These are phyloP conservation scores for Dothideomycetes sp. DNA, from an alignment of 2,329 filamentous ascomycete species.

Conservation along the genomic window DNA sequence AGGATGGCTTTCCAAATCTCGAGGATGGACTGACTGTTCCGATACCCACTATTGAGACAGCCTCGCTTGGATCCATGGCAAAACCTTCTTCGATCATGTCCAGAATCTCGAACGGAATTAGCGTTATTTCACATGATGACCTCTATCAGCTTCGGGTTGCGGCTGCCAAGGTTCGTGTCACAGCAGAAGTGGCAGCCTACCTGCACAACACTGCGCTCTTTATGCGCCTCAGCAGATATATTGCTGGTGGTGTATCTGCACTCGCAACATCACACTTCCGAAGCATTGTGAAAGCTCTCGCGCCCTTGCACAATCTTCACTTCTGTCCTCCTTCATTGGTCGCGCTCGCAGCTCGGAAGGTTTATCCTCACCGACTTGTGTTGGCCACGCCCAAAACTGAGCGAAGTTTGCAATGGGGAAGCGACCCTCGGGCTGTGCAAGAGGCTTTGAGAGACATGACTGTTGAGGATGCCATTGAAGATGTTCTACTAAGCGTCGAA, in stretches of 20 bases:
- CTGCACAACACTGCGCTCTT: constrained; percentile 81
- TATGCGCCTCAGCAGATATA: constrained; percentile 75
- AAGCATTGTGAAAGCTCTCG: constrained; percentile 48
- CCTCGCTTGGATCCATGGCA: constrained; percentile 1
- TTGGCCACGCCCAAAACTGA: constrained; percentile 62
- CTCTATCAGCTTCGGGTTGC: constrained; percentile 51
- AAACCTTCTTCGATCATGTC: constrained; percentile 24
- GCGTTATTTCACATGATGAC: constrained; percentile 16
- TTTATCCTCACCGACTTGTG: constrained; percentile 74
- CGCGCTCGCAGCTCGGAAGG: constrained; percentile 69
- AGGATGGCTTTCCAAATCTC: constrained; percentile 63
- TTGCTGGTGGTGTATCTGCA: constrained; percentile 67
- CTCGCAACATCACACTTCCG: constrained; percentile 66
- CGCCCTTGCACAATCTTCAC: constrained; percentile 67
- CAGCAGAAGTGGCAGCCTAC: constrained; percentile 71
- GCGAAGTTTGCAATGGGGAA: constrained; percentile 88
- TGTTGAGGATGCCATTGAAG: constrained; percentile 46
- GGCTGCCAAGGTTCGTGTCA: constrained; percentile 49
- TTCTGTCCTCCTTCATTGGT: constrained; percentile 80
- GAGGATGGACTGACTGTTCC: constrained; percentile 43
- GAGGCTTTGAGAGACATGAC: constrained; percentile 51
- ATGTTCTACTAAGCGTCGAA: constrained; percentile 46
- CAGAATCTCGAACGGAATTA: neutral
- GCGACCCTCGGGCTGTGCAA: constrained; percentile 58
- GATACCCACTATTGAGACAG: neutral